A percentile compares a stretch with the other conserved stretches of the same genome.
Conservation (phyloP, 139 green algal genomes). For the Trebouxia sp. region DNA sequence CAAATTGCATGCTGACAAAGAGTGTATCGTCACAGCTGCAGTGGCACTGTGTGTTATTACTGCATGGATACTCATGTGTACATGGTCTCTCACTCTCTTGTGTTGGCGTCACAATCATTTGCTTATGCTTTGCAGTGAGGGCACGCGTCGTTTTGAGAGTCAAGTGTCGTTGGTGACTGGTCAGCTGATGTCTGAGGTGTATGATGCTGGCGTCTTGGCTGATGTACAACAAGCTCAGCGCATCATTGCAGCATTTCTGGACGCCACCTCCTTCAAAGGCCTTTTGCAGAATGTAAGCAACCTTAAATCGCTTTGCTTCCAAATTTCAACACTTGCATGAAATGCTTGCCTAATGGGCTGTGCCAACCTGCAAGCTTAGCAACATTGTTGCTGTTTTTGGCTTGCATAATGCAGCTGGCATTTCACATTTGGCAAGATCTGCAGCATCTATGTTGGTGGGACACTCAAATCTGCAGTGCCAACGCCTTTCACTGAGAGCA, state of each 20-base stretch:
- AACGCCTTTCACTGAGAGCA: too few species aligned
- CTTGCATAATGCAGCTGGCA: too few species aligned
- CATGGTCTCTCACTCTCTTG: too few species aligned
- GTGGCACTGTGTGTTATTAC: not conserved
- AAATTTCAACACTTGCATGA: not conserved
- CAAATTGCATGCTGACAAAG: not conserved
- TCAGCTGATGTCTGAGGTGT: conserved; percentile 19
- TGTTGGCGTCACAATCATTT: not conserved
- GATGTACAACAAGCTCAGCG: conserved; percentile 18
- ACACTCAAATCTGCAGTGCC: too few species aligned
- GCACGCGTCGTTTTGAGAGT: not conserved
- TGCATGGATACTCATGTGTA: too few species aligned
- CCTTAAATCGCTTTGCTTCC: too few species aligned
- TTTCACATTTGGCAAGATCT: too few species aligned
- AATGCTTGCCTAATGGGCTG: not conserved
- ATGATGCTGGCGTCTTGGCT: conserved; percentile 7
- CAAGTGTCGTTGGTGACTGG: not conserved
- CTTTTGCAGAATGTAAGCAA: conserved; percentile 10
- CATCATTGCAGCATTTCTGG: not conserved
- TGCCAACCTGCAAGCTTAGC: not conserved
- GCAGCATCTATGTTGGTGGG: too few species aligned
- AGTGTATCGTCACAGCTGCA: not conserved
- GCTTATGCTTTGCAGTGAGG: not conserved
- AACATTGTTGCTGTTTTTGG: too few species aligned
- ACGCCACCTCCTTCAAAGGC: not conserved